Percentiles rank a stretch among this genome's conserved stretches.
Conservation (phyloP, 306 rosid species). For the Trifolium subterraneum region DNA sequence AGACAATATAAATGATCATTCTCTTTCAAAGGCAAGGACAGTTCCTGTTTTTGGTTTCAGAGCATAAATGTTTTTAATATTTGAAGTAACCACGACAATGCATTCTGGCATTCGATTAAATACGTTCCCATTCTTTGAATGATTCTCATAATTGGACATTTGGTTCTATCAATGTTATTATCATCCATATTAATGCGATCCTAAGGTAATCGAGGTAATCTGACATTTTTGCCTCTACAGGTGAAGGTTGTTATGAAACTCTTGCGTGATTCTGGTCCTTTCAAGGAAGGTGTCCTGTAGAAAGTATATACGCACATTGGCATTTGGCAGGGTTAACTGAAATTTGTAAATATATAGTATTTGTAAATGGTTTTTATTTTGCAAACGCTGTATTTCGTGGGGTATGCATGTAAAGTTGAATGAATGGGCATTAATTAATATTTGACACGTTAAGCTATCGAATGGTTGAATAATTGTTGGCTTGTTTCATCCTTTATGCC, state of each 20-base stretch:
- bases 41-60: background rate
- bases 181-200: constrained; percentile 2
- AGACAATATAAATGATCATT: too few relatives aligned
- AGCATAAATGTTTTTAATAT: background rate
- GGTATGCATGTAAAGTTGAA: background rate
- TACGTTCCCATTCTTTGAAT: background rate
- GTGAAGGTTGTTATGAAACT: constrained; percentile 76
- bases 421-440: background rate
- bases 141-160: background rate
- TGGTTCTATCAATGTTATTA: background rate
- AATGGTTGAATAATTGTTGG: background rate
- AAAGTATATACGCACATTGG: background rate
- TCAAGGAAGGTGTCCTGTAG: constrained; percentile 63
- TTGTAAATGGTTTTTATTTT: background rate
- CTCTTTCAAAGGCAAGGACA: background rate
- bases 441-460: background rate
- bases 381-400: background rate
- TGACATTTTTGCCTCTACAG: constrained; percentile 48
- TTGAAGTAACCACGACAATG: background rate
- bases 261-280: constrained; percentile 82
- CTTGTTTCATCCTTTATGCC: background rate
- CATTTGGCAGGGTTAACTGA: background rate
- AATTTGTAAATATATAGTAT: background rate
- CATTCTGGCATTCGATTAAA: background rate
- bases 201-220: background rate